phyloP scores from a whole-genome alignment of 2,329 filamentous ascomycete species.

The Aspergillus hiratsukae region DNA sequence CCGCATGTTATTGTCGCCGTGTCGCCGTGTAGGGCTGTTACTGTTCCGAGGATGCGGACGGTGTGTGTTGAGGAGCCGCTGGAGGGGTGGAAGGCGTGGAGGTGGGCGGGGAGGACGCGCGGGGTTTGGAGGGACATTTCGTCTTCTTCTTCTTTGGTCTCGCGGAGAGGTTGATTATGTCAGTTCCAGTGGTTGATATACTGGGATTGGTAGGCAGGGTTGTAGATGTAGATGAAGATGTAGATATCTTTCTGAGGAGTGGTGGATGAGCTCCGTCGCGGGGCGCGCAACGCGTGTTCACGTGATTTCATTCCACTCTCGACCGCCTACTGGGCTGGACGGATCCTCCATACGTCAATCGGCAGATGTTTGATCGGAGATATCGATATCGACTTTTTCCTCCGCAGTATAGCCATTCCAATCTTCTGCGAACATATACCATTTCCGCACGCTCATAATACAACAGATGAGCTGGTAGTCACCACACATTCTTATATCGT shows the following conservation, averaged over 20 bases:
- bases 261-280: background rate
- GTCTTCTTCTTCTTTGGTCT: constrained; percentile 11
- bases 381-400: background rate
- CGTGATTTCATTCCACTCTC: constrained; percentile 1
- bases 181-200: background rate
- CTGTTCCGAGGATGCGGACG: constrained; percentile 81
- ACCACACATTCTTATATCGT: background rate
- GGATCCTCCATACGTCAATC: background rate
- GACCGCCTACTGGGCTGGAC: background rate
- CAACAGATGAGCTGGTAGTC: background rate
- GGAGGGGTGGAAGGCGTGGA: constrained; percentile 66
- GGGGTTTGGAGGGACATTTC: constrained; percentile 71
- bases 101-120: constrained; percentile 74
- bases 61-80: constrained; percentile 50
- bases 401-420: background rate
- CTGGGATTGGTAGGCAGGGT: background rate
- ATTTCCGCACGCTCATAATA: background rate
- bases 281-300: constrained; percentile 18
- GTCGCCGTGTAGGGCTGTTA: constrained; percentile 76
- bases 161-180: background rate
- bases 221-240: background rate
- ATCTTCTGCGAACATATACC: background rate
- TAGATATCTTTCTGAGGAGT: background rate
- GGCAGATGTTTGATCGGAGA: background rate
- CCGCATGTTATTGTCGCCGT: constrained; percentile 73